These are phyloP conservation scores for Lyophyllum shimeji DNA, from an alignment of 768 basidiomycete species.

Conservation along the genomic window DNA sequence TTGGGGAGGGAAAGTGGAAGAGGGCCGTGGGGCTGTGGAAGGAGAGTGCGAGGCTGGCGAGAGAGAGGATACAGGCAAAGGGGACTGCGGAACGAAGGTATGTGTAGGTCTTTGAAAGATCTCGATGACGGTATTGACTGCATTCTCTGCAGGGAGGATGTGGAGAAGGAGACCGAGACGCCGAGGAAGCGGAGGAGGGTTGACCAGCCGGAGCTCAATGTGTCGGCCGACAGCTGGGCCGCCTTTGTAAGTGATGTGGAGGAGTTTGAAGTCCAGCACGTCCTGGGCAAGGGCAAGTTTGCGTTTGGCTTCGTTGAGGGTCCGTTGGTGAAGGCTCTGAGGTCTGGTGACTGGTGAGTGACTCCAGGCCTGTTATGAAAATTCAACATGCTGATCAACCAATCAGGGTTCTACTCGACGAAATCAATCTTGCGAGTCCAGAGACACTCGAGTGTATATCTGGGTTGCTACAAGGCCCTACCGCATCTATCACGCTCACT, in stretches of 20 bases:
- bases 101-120: constrained; percentile 10
- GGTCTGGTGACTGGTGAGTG: constrained; percentile 86
- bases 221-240: constrained; percentile 15
- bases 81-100: constrained; percentile 25
- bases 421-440: constrained; percentile 91
- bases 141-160: constrained; percentile 21
- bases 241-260: constrained; percentile 46
- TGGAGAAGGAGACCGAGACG: constrained; percentile 28
- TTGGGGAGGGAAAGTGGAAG: constrained; percentile 84
- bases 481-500: constrained; percentile 87
- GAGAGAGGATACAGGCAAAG: constrained; percentile 52
- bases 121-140: not conserved
- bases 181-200: constrained; percentile 17
- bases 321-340: constrained; percentile 87
- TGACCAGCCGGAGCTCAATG: constrained; percentile 12
- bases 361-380: not conserved
- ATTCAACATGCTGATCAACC: not conserved
- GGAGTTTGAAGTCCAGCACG: constrained; percentile 86
- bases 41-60: constrained; percentile 70
- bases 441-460: constrained; percentile 95
- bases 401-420: constrained; percentile 88
- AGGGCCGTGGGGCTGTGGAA: constrained; percentile 81
- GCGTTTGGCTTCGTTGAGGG: constrained; percentile 96
- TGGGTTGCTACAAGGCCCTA: constrained; percentile 80
- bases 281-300: constrained; percentile 85